Percentiles rank a stretch among this genome's conserved stretches.
These are phyloP conservation scores for Didymella segeticola DNA, from an alignment of 2,329 filamentous ascomycete genomes.

Conservation along the genomic window DNA sequence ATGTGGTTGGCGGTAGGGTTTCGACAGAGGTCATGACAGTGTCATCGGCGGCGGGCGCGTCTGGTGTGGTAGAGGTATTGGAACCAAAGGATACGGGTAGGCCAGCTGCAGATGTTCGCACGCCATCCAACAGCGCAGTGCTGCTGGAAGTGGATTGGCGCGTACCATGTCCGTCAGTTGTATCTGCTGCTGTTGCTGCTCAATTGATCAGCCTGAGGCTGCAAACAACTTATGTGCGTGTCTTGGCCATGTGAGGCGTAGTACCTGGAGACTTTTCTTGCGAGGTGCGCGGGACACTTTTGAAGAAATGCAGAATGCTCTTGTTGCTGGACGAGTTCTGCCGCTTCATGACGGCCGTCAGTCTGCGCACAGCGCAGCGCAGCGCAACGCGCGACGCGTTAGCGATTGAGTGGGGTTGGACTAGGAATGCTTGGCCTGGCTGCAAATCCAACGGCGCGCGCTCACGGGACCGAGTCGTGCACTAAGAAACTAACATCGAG, in stretches of 20 bases:
- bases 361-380: background rate
- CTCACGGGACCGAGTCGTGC: constrained; percentile 20
- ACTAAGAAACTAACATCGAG: background rate
- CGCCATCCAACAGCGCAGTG: background rate
- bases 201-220: constrained; percentile 4
- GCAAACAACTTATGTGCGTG: background rate
- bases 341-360: constrained; percentile 11
- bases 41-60: constrained; percentile 15
- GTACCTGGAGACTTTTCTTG: constrained; percentile 6
- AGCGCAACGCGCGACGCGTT: constrained; percentile 1
- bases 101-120: background rate
- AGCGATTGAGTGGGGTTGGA: constrained; percentile 6
- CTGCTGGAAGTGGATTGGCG: background rate
- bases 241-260: constrained; percentile 2
- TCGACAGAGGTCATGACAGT: constrained; percentile 2
- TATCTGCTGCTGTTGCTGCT: constrained; percentile 9
- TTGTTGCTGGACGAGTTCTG: constrained; percentile 7
- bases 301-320: constrained; percentile 17
- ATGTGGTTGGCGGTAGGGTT: constrained; percentile 12
- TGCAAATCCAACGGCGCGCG: constrained; percentile 15
- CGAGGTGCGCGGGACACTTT: constrained; percentile 4
- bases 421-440: constrained; percentile 7
- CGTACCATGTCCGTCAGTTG: background rate
- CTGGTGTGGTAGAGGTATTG: constrained; percentile 4
- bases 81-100: background rate